Percentiles rank a stretch among this genome's conserved stretches.
These are phyloP conservation scores for Neurospora intermedia DNA, from an alignment of 495 filamentous ascomycete genomes.

Conservation along the genomic window DNA sequence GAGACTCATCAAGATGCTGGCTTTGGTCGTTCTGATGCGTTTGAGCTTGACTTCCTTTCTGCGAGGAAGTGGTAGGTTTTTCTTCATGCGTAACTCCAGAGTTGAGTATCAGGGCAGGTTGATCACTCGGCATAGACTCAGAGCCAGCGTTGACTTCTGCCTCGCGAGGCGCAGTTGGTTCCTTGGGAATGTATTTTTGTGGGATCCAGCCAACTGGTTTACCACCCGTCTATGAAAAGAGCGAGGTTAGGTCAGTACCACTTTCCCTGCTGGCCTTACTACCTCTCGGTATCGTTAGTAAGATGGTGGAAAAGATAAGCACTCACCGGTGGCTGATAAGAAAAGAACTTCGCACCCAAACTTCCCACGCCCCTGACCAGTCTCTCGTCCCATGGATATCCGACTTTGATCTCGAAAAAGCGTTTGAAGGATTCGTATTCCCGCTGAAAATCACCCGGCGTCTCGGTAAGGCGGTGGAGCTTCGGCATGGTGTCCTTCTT, in stretches of 20 bases:
- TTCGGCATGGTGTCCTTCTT: conserved; percentile 16
- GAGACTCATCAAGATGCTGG: neutral
- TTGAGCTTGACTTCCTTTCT: neutral
- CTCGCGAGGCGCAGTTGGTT: neutral
- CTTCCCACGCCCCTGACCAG: conserved; percentile 11
- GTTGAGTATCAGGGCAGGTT: neutral
- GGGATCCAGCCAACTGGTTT: conserved; percentile 25
- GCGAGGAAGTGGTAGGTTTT: neutral
- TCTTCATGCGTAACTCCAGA: neutral
- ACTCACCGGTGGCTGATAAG: conserved; percentile 31
- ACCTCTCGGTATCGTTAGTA: no score
- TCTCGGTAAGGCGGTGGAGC: conserved; percentile 15
- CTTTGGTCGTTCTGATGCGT: neutral
- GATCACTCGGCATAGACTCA: neutral
- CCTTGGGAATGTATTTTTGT: conserved; percentile 1
- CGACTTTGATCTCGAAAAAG: conserved; percentile 47
- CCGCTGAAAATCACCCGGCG: conserved; percentile 12
- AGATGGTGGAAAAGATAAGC: neutral
- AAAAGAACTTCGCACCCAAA: conserved; percentile 9
- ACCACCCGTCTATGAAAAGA: conserved; percentile 19
- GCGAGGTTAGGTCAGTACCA: neutral
- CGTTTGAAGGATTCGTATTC: conserved; percentile 39
- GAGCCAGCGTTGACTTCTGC: neutral
- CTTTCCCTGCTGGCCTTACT: neutral
- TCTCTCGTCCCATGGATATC: conserved; percentile 45